Evolutionary conservation across 1,139 yeast species (phyloP), one percentile per base, ranked within the genome.

Genomic region (Kodamaea plutei): DNA sequence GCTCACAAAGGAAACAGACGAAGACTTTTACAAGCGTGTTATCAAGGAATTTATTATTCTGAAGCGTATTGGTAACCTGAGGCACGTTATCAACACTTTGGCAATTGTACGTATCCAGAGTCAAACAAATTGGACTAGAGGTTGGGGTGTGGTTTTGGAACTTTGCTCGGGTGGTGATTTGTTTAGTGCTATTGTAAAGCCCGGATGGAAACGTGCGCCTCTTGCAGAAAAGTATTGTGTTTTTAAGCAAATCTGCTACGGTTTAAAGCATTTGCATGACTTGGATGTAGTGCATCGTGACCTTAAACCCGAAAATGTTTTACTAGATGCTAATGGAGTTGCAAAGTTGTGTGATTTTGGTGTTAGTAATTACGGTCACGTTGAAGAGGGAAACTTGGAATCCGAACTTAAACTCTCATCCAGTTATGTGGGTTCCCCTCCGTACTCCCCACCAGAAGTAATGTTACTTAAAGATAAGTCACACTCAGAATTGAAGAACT

Each of bases 281-380:
- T 49, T 61, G 33, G 82, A 73, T 51, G 64, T 78, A 20, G 77
- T 72, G 15, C 87, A 80, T 47, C 64, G 79, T 23, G 88, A 80
- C 56, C 52, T 80, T 38, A 80, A 80, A 50, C 80, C 87, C 1
- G 82, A 80, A 37, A 80, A 80, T 45, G 58, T 80, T 8, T 60
- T 80, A 31, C 48, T 80, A 22, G 72, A 73, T 35, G 56, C 56
- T 15, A 60, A 67, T 37, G 91, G 91, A 2, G 51, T 79, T 18
- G 76, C 80, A 28, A 81, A 82, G 48, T 55, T 83, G 21, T 80
- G 88, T 30, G 93, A 83, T 59, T 83, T 82, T 54, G 93, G 93
- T 35, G 81, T 79, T 13, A 73, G 84, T 36, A 80, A 73, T 32
- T 74, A 68, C 54, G 84, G 79, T 14, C 82, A 78, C 52, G 69